Percentiles rank a stretch among this genome's conserved stretches.
Conservation (phyloP, 164 flowering plant species). For the Chimonanthus salicifolius region DNA sequence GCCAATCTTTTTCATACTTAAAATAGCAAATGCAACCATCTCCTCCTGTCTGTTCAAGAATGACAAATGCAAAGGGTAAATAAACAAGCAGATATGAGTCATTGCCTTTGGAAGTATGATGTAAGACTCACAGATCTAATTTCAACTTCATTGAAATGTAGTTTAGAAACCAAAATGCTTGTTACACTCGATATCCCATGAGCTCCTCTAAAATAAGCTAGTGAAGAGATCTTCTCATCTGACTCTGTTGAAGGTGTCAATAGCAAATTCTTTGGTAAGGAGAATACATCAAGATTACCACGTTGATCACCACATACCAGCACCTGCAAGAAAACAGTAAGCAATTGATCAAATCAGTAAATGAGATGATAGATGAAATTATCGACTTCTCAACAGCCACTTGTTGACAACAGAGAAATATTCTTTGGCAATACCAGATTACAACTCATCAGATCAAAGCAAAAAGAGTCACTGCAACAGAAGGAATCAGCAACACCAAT, state of each 20-base stretch:
- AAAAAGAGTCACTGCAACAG: neutral
- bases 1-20: constrained; percentile 37
- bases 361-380: neutral
- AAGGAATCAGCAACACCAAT: neutral
- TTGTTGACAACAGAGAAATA: neutral
- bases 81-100: neutral
- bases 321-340: constrained; percentile 39
- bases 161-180: constrained; percentile 45
- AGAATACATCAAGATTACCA: constrained; percentile 77
- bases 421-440: neutral
- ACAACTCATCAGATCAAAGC: neutral
- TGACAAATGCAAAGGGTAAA: neutral
- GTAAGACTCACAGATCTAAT: constrained; percentile 62
- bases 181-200: constrained; percentile 91
- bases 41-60: constrained; percentile 70
- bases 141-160: constrained; percentile 37
- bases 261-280: constrained; percentile 38
- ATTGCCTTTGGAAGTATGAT: neutral
- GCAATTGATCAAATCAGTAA: neutral
- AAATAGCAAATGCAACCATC: constrained; percentile 95
- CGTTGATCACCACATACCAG: constrained; percentile 93
- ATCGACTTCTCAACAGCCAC: neutral
- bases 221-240: constrained; percentile 40
- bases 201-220: constrained; percentile 80
- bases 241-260: constrained; percentile 19